A percentile compares a stretch with the other conserved stretches of the same genome.
These are phyloP conservation scores for Aspergillus diversus DNA, from an alignment of 495 filamentous ascomycete genomes.

Conservation along the genomic window DNA sequence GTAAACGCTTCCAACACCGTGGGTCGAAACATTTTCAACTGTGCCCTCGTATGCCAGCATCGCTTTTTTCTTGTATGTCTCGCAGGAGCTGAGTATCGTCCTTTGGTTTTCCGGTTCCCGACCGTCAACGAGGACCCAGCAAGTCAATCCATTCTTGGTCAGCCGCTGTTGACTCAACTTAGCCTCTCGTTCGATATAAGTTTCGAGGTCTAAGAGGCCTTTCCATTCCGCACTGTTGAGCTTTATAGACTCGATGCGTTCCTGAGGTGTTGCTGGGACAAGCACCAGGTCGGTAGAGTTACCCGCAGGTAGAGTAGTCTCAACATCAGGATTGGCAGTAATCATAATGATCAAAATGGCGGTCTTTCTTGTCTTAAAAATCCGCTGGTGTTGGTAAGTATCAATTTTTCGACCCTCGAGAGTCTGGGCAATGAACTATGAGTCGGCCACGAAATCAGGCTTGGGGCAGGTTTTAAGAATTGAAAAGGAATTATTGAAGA, in stretches of 20 bases:
- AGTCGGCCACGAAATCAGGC: too few species aligned
- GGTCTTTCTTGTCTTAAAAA: not conserved
- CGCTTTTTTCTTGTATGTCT: slow-evolving; percentile 78
- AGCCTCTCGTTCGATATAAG: slow-evolving; percentile 79
- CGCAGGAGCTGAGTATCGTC: slow-evolving; percentile 77
- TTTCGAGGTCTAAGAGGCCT: slow-evolving; percentile 61
- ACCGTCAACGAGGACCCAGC: slow-evolving; percentile 82
- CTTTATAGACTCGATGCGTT: slow-evolving; percentile 64
- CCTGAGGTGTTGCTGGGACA: slow-evolving; percentile 66
- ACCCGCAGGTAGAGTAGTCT: slow-evolving; percentile 54
- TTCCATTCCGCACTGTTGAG: slow-evolving; percentile 76
- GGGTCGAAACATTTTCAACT: slow-evolving; percentile 67
- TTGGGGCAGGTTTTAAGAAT: too few species aligned
- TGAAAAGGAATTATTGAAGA: not conserved
- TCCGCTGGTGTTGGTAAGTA: not conserved
- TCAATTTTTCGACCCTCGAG: not conserved
- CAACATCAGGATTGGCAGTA: slow-evolving; percentile 31
- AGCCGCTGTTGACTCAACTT: slow-evolving; percentile 68
- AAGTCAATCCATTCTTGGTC: slow-evolving; percentile 72
- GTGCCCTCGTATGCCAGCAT: slow-evolving; percentile 52
- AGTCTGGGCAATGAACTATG: too few species aligned
- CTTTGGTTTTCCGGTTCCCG: slow-evolving; percentile 50
- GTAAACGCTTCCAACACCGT: slow-evolving; percentile 89
- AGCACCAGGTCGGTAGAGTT: slow-evolving; percentile 66
- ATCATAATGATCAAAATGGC: slow-evolving; percentile 34